Percentiles rank a stretch among this genome's conserved stretches.
Conservation (phyloP, 805 yeast genomes). For the Myxozyma mucilagina region DNA sequence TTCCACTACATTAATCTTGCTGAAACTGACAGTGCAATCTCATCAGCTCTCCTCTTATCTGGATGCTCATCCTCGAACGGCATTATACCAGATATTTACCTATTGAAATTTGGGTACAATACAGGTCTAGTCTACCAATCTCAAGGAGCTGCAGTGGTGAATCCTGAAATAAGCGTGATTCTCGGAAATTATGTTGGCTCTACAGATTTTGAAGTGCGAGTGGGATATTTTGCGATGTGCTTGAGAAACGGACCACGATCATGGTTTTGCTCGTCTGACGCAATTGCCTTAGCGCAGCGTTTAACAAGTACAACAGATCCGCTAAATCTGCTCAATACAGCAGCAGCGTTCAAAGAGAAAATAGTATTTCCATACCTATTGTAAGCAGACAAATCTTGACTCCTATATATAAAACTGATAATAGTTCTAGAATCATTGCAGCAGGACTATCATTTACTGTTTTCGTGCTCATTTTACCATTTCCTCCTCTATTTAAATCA, state of each 20-base stretch:
- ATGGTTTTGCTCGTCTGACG: conserved; percentile 28
- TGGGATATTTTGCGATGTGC: conserved; percentile 30
- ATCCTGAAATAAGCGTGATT: conserved; percentile 5
- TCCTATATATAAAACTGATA: neutral
- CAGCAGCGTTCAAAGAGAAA: conserved; percentile 14
- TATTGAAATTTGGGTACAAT: conserved; percentile 25
- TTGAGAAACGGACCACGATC: conserved; percentile 2
- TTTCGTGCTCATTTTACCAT: conserved; percentile 24
- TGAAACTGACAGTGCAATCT: neutral
- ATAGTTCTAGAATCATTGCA: conserved; percentile 8
- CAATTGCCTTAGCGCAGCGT: conserved; percentile 14
- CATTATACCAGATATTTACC: conserved; percentile 19
- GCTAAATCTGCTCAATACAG: conserved; percentile 24
- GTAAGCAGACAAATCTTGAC: neutral
- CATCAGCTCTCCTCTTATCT: conserved; percentile 24
- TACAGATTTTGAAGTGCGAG: conserved; percentile 18
- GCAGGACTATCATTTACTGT: conserved; percentile 20
- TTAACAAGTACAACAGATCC: conserved; percentile 19
- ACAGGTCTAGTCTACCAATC: conserved; percentile 21
- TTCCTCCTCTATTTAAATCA: conserved; percentile 23
- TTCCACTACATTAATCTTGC: no score
- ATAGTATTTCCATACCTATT: conserved; percentile 28
- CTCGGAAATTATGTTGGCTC: conserved; percentile 22
- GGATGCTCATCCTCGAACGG: conserved; percentile 27
- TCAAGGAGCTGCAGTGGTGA: conserved; percentile 13